These are phyloP conservation scores for Fusarium buxicola DNA, from an alignment of 2,329 filamentous ascomycete genomes.

Conservation along the genomic window DNA sequence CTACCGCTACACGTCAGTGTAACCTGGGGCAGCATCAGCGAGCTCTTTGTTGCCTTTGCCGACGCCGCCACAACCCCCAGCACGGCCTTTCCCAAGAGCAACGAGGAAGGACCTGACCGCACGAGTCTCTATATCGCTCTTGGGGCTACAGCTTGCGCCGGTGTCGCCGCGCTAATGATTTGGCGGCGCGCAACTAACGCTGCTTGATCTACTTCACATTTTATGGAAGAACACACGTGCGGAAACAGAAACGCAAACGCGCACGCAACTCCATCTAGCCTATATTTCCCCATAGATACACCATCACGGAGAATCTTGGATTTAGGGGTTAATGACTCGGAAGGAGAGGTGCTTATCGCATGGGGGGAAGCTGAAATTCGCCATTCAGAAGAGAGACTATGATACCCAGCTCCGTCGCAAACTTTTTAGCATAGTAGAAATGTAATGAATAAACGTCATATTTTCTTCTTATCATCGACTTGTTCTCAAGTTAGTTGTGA, in stretches of 20 bases:
- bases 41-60: constrained; percentile 91
- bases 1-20: constrained; percentile 94
- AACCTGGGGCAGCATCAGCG: constrained; percentile 92
- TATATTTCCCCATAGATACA: background rate
- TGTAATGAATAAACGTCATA: constrained; percentile 33
- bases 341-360: constrained; percentile 17
- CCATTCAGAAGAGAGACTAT: constrained; percentile 41
- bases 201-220: constrained; percentile 38
- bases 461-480: constrained; percentile 22
- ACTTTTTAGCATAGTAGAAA: constrained; percentile 26
- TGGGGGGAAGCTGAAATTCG: constrained; percentile 42
- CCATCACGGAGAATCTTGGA: background rate
- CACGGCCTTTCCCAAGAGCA: constrained; percentile 87
- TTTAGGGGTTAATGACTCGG: background rate
- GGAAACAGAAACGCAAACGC: background rate
- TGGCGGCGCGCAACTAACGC: constrained; percentile 69
- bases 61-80: constrained; percentile 93
- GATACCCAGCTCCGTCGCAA: constrained; percentile 49
- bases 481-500: background rate
- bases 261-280: background rate
- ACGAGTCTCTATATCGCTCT: constrained; percentile 88
- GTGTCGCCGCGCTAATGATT: constrained; percentile 72
- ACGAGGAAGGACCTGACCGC: constrained; percentile 86
- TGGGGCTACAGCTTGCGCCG: constrained; percentile 76
- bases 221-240: background rate